A percentile compares a stretch with the other conserved stretches of the same genome.
Conservation (phyloP, 805 yeast genomes). For the Metschnikowia baotianmanensis region DNA sequence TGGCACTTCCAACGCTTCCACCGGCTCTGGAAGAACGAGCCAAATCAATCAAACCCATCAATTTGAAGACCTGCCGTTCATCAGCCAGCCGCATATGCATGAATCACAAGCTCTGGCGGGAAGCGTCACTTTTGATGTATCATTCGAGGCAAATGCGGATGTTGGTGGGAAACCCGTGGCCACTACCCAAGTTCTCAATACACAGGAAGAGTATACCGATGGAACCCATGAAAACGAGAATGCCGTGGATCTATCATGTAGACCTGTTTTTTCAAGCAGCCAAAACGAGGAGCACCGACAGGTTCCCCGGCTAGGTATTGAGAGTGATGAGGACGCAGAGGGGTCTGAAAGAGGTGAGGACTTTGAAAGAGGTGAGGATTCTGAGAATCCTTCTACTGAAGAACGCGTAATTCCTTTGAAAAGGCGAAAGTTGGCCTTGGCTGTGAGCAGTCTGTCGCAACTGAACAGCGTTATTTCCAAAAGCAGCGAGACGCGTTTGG, state of each 20-base stretch:
- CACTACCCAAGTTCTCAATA: slow-evolving; percentile 35
- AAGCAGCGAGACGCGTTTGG: too few relatives aligned
- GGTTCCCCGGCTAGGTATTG: background rate
- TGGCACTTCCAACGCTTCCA: too few relatives aligned
- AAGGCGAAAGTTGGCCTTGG: too few relatives aligned
- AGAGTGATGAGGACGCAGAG: slow-evolving; percentile 7
- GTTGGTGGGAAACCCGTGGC: slow-evolving; percentile 9
- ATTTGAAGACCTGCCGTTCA: background rate
- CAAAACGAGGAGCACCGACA: slow-evolving; percentile 13
- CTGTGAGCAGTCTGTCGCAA: too few relatives aligned
- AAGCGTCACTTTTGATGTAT: slow-evolving; percentile 10
- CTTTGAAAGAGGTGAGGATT: background rate
- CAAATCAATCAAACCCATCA: too few relatives aligned
- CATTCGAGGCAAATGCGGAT: background rate
- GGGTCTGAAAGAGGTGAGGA: background rate
- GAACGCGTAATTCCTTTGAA: too few relatives aligned
- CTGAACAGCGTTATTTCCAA: too few relatives aligned
- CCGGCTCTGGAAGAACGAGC: too few relatives aligned
- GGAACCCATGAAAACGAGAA: slow-evolving; percentile 1
- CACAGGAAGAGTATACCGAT: slow-evolving; percentile 24
- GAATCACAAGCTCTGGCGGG: background rate
- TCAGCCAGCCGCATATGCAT: background rate
- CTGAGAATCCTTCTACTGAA: background rate
- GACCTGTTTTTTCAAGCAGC: slow-evolving; percentile 22
- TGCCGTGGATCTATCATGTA: slow-evolving; percentile 14